Conservation (phyloP, 2,329 filamentous ascomycete genomes). For the Colletotrichum lupini region DNA sequence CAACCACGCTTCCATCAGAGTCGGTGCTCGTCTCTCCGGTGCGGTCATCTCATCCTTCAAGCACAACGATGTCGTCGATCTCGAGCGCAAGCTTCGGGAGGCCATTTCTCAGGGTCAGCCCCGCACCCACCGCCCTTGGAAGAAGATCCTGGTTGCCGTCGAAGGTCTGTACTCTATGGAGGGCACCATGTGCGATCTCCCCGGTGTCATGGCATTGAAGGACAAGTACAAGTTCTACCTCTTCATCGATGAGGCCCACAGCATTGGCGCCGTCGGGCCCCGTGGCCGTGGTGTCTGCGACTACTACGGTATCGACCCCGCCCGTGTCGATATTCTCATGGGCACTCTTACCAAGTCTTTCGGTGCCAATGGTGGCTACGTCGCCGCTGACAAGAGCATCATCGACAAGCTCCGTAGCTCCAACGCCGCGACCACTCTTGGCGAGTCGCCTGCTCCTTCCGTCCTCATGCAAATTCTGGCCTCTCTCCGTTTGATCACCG, state of each 20-base stretch:
- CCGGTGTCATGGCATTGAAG: slow-evolving; percentile 86
- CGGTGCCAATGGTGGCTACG: slow-evolving; percentile 95
- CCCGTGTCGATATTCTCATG: slow-evolving; percentile 95
- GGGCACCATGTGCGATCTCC: slow-evolving; percentile 98
- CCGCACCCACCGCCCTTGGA: slow-evolving; percentile 98
- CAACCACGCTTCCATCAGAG: slow-evolving; percentile 97
- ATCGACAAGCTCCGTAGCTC: slow-evolving; percentile 90
- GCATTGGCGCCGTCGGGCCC: slow-evolving; percentile 90
- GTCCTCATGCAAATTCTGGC: slow-evolving; percentile 92
- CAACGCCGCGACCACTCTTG: slow-evolving; percentile 88
- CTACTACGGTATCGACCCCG: slow-evolving; percentile 91
- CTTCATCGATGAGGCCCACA: slow-evolving; percentile 97
- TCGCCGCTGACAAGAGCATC: slow-evolving; percentile 88
- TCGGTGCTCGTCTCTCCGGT: slow-evolving; percentile 91
- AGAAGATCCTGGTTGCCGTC: slow-evolving; percentile 96
- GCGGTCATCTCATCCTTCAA: slow-evolving; percentile 97
- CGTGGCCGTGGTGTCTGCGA: slow-evolving; percentile 93
- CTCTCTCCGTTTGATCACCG: slow-evolving; percentile 88
- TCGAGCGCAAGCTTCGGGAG: slow-evolving; percentile 89
- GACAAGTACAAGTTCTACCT: slow-evolving; percentile 97
- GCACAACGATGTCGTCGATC: slow-evolving; percentile 93
- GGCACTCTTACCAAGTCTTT: slow-evolving; percentile 98
- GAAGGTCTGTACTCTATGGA: slow-evolving; percentile 99
- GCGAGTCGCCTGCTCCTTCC: slow-evolving; percentile 87
- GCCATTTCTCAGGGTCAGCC: slow-evolving; percentile 97